These are phyloP conservation scores for Schizosaccharomyces octosporus DNA, from an alignment of 805 yeast species.

Conservation along the genomic window DNA sequence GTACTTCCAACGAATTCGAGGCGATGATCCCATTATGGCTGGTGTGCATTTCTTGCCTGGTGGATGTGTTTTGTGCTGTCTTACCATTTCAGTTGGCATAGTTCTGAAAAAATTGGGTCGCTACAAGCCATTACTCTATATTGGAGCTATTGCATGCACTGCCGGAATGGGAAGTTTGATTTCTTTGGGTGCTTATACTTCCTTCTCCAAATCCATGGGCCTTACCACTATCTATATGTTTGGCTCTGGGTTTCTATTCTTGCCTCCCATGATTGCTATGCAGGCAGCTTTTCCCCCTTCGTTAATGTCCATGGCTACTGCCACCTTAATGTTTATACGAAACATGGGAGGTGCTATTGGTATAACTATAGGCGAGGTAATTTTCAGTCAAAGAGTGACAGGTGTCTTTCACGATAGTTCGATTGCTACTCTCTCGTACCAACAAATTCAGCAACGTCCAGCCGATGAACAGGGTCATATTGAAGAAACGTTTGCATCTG, in stretches of 20 bases:
- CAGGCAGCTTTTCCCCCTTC: constrained; percentile 12
- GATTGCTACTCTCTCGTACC: background rate
- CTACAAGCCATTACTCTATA: constrained; percentile 19
- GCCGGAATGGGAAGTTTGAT: constrained; percentile 23
- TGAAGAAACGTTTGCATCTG: background rate
- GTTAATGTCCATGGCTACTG: constrained; percentile 12
- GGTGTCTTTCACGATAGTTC: background rate
- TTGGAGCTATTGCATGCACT: constrained; percentile 17
- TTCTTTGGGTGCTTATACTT: constrained; percentile 17
- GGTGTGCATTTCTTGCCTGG: constrained; percentile 24
- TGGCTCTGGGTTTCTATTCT: constrained; percentile 23
- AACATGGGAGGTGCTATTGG: constrained; percentile 14
- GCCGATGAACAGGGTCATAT: background rate
- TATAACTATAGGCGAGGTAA: constrained; percentile 13
- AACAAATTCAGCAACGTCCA: background rate
- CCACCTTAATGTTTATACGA: constrained; percentile 12
- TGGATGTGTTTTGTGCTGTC: constrained; percentile 18
- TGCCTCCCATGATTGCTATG: constrained; percentile 15
- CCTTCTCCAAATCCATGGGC: constrained; percentile 19
- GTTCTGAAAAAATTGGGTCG: constrained; percentile 17
- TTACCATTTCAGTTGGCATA: constrained; percentile 19
- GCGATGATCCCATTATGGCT: constrained; percentile 19
- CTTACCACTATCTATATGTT: constrained; percentile 23
- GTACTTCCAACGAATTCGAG: constrained; percentile 26
- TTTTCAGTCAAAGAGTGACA: background rate